phyloP scores from a whole-genome alignment of 177 flowering plant species.

The Vitis hybrid region DNA sequence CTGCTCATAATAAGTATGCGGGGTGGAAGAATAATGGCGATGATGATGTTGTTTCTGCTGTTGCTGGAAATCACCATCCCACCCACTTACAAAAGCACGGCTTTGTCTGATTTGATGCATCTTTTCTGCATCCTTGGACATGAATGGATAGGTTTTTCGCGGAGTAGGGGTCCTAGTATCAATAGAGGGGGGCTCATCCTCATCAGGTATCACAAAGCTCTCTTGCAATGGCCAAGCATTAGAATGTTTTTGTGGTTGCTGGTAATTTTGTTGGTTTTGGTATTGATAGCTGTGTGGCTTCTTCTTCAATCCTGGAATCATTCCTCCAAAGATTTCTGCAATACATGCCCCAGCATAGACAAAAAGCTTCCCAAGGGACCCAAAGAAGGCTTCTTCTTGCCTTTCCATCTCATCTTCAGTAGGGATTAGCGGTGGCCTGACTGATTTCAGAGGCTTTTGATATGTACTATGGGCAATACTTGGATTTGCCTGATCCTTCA shows the following conservation, averaged over 20 bases:
- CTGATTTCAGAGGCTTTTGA: slow-evolving; percentile 66
- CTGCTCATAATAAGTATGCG: slow-evolving; percentile 75
- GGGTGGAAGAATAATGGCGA: slow-evolving; percentile 54
- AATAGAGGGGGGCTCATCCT: slow-evolving; percentile 85
- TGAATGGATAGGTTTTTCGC: slow-evolving; percentile 82
- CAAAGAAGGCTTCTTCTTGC: slow-evolving; percentile 76
- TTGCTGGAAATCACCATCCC: slow-evolving; percentile 52
- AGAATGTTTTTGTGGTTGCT: slow-evolving; percentile 36
- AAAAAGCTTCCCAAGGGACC: slow-evolving; percentile 61
- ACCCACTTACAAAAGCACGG: slow-evolving; percentile 50
- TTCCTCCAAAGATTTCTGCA: slow-evolving; percentile 60
- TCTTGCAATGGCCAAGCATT: slow-evolving; percentile 79
- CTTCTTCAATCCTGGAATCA: slow-evolving; percentile 60
- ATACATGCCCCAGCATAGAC: slow-evolving; percentile 43
- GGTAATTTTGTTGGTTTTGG: slow-evolving; percentile 29
- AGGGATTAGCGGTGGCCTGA: slow-evolving; percentile 85
- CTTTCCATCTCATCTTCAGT: slow-evolving; percentile 63
- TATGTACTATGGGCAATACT: slow-evolving; percentile 36
- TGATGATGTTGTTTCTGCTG: slow-evolving; percentile 53
- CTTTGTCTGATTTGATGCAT: slow-evolving; percentile 64
- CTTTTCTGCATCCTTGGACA: slow-evolving; percentile 80
- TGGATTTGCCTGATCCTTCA: slow-evolving; percentile 44
- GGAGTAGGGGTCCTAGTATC: slow-evolving; percentile 84
- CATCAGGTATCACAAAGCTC: slow-evolving; percentile 73
- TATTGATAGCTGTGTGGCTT: slow-evolving; percentile 35